These are phyloP conservation scores for Fusarium humuli DNA, from an alignment of 2,329 filamentous ascomycete genomes.

Conservation along the genomic window DNA sequence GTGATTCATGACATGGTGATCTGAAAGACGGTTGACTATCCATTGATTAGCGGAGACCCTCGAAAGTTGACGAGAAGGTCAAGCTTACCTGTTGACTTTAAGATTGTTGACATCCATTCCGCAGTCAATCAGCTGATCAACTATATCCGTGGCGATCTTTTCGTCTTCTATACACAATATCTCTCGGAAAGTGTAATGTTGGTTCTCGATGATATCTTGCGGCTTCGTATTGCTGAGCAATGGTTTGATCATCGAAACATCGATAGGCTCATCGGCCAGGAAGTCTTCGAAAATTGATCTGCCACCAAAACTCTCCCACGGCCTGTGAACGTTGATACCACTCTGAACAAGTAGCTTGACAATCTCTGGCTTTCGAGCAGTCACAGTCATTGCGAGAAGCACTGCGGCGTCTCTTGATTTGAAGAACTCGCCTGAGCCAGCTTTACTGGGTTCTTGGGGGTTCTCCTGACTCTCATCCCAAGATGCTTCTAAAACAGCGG, in stretches of 20 bases:
- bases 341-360: conserved; percentile 26
- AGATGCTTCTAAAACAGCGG: conserved; percentile 6
- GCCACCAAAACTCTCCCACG: conserved; percentile 2
- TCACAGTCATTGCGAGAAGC: conserved; percentile 25
- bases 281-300: conserved; percentile 30
- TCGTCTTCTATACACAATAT: conserved; percentile 3
- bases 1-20: not conserved
- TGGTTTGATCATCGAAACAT: conserved; percentile 9
- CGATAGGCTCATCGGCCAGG: conserved; percentile 13
- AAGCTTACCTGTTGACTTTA: conserved; percentile 1
- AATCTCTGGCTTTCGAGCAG: conserved; percentile 7
- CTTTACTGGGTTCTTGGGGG: not conserved
- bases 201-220: conserved; percentile 18
- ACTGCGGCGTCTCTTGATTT: conserved; percentile 17
- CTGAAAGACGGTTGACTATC: not conserved
- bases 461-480: not conserved
- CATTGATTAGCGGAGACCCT: not conserved
- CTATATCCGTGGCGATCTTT: conserved; percentile 2
- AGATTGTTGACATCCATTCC: conserved; percentile 37
- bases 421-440: not conserved
- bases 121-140: conserved; percentile 21
- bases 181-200: conserved; percentile 27
- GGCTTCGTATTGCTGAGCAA: conserved; percentile 27
- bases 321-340: conserved; percentile 22
- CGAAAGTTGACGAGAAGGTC: not conserved